Conservation (phyloP, 73 alveolate genomes). For the Paramecium bursaria region DNA sequence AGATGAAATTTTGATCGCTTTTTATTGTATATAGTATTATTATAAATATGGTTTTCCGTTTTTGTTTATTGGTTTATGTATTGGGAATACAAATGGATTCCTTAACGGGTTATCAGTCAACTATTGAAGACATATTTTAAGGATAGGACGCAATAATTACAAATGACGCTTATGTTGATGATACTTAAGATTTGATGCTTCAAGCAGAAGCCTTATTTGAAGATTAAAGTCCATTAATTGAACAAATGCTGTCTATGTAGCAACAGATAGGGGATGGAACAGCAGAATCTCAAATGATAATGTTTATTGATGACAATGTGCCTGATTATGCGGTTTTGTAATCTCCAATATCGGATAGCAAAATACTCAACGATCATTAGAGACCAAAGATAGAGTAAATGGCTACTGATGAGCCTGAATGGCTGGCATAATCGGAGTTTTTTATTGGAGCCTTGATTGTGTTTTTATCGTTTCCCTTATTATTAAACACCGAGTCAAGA, state of each 20-base stretch:
- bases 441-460: slow-evolving; percentile 52
- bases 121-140: slow-evolving; percentile 49
- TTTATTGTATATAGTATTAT: too few relatives aligned
- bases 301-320: slow-evolving; percentile 26
- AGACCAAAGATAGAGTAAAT: slow-evolving; percentile 52
- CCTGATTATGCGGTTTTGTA: slow-evolving; percentile 57
- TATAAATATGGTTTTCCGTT: too few relatives aligned
- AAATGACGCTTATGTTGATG: slow-evolving; percentile 35
- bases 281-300: slow-evolving; percentile 35
- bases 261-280: slow-evolving; percentile 50
- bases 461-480: slow-evolving; percentile 25
- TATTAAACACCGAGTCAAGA: slow-evolving; percentile 23
- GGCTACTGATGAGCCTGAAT: slow-evolving; percentile 60
- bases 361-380: slow-evolving; percentile 15
- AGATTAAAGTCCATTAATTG: slow-evolving; percentile 53
- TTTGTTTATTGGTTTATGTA: too few relatives aligned
- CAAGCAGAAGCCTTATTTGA: slow-evolving; percentile 38
- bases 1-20: too few relatives aligned
- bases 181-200: slow-evolving; percentile 46
- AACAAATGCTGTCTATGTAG: slow-evolving; percentile 53
- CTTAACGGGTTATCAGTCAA: slow-evolving; percentile 8
- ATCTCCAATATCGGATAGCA: slow-evolving; percentile 49
- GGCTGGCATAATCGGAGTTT: slow-evolving; percentile 42
- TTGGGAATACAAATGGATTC: too few relatives aligned
- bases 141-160: slow-evolving; percentile 40